Evolutionary conservation across 2,329 filamentous ascomycete genomes (phyloP).

Genomic region (Metarhizium album): DNA sequence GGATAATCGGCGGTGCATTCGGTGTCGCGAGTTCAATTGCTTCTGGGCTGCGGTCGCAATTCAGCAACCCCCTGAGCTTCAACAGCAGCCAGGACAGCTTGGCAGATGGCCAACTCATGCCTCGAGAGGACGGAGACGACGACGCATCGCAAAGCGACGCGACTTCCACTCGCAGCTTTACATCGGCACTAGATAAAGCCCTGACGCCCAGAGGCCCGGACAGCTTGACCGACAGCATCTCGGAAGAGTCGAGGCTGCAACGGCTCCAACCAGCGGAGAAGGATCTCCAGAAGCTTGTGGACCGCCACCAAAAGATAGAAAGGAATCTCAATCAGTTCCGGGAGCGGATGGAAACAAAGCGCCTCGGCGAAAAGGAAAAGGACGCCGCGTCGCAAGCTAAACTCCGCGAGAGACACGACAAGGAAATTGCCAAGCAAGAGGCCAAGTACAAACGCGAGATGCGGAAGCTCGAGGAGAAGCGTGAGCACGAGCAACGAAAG

Average conservation of each 20-base stretch:
- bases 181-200: conserved; percentile 33
- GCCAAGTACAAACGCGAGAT: conserved; percentile 56
- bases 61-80: conserved; percentile 17
- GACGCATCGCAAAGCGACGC: conserved; percentile 27
- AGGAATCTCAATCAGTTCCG: conserved; percentile 48
- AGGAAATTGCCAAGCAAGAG: conserved; percentile 53
- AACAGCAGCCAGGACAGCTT: conserved; percentile 16
- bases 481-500: conserved; percentile 50
- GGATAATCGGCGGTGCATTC: conserved; percentile 43
- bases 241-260: conserved; percentile 27
- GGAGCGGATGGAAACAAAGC: conserved; percentile 34
- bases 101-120: conserved; percentile 12
- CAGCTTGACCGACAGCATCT: conserved; percentile 19
- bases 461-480: conserved; percentile 52
- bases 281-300: conserved; percentile 53
- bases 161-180: conserved; percentile 37
- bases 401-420: conserved; percentile 51
- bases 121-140: conserved; percentile 18
- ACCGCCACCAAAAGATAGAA: conserved; percentile 50
- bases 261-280: conserved; percentile 35
- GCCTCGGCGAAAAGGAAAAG: conserved; percentile 35
- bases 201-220: conserved; percentile 17
- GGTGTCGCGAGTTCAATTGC: conserved; percentile 37
- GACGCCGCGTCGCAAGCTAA: conserved; percentile 43
- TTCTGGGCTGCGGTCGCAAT: conserved; percentile 21